These are phyloP conservation scores for Plasmodium adleri DNA, from an alignment of 169 alveolate genomes.

Conservation along the genomic window DNA sequence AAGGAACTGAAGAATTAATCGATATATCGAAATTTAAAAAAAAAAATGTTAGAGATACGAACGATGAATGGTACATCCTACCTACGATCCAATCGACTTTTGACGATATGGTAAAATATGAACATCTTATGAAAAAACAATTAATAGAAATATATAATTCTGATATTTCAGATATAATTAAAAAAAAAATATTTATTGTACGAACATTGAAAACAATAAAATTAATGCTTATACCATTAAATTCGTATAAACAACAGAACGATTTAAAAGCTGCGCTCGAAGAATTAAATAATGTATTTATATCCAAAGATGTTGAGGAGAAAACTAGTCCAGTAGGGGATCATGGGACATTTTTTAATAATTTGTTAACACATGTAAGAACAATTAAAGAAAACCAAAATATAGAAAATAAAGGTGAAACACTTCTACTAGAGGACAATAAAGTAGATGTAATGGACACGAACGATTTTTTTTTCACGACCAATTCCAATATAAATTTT, in stretches of 20 bases:
- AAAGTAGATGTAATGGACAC: neutral
- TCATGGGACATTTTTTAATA: neutral
- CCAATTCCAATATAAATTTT: neutral
- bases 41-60: neutral
- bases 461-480: slow-evolving; percentile 21
- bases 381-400: neutral
- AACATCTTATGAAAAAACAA: slow-evolving; percentile 26
- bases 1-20: neutral
- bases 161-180: slow-evolving; percentile 16
- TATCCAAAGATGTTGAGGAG: neutral
- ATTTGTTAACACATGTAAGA: too few relatives aligned
- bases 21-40: slow-evolving; percentile 29
- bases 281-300: slow-evolving; percentile 12
- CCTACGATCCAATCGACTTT: neutral
- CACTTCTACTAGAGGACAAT: neutral
- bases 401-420: too few relatives aligned
- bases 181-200: slow-evolving; percentile 16
- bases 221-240: slow-evolving; percentile 10
- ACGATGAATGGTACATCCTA: neutral
- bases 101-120: slow-evolving; percentile 47
- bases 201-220: slow-evolving; percentile 17
- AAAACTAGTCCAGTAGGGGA: neutral
- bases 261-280: slow-evolving; percentile 8
- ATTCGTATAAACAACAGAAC: neutral
- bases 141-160: slow-evolving; percentile 8